Percentiles rank a stretch among this genome's conserved stretches.
Evolutionary conservation across 1,284 basidiomycete species (phyloP).

Genomic region (Sporisorium reilianum): DNA sequence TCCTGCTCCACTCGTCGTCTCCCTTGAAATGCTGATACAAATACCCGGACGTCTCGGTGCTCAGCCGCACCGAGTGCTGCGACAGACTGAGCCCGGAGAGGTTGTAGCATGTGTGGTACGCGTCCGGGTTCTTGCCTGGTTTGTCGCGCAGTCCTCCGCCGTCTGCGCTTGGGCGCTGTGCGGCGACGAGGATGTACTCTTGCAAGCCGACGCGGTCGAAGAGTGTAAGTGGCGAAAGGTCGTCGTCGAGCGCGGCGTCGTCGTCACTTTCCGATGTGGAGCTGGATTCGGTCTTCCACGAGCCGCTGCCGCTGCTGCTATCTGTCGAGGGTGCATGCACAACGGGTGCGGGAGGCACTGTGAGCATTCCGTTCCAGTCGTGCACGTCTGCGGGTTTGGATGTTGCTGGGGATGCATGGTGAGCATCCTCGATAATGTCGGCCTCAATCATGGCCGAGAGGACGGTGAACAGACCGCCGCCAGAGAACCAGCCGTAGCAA

Average conservation of each 20-base stretch:
- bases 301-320: slow-evolving; percentile 14
- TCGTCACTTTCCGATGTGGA: slow-evolving; percentile 16
- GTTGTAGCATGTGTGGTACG: slow-evolving; percentile 69
- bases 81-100: slow-evolving; percentile 61
- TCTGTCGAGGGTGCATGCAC: slow-evolving; percentile 7
- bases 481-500: slow-evolving; percentile 96
- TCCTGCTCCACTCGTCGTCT: slow-evolving; percentile 38
- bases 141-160: slow-evolving; percentile 90
- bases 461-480: slow-evolving; percentile 87
- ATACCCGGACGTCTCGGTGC: slow-evolving; percentile 26
- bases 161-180: slow-evolving; percentile 76
- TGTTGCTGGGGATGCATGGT: slow-evolving; percentile 13
- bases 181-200: slow-evolving; percentile 86
- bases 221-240: slow-evolving; percentile 46
- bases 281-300: slow-evolving; percentile 47
- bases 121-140: slow-evolving; percentile 81
- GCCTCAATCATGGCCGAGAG: slow-evolving; percentile 77
- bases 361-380: slow-evolving; percentile 46
- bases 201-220: slow-evolving; percentile 77
- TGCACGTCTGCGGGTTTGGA: slow-evolving; percentile 48
- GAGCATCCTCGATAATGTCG: slow-evolving; percentile 40
- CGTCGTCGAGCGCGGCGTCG: slow-evolving; percentile 17
- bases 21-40: slow-evolving; percentile 18
- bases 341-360: slow-evolving; percentile 17
- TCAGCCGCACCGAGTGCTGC: slow-evolving; percentile 58